Evolutionary conservation across 208 protist genomes (phyloP).

Genomic region (Borovskyia barvae): DNA sequence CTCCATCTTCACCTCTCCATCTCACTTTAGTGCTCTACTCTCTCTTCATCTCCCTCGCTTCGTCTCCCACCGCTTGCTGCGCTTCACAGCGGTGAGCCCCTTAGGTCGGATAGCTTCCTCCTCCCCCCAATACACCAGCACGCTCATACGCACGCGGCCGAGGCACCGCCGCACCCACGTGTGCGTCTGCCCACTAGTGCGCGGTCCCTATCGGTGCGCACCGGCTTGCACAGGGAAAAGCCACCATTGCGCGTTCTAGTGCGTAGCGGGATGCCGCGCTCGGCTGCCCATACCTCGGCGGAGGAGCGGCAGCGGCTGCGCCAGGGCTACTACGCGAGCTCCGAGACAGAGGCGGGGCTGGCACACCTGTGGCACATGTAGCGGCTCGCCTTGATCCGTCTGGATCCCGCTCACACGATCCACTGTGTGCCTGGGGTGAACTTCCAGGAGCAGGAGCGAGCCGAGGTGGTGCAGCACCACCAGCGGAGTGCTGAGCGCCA

Average conservation of each 20-base stretch:
- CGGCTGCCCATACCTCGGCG: constrained; percentile 18
- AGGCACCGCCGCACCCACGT: no score
- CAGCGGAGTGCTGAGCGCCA: constrained; percentile 29
- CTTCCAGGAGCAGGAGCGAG: constrained; percentile 33
- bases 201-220: no score
- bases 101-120: no score
- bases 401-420: constrained; percentile 39
- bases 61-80: no score
- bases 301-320: constrained; percentile 38
- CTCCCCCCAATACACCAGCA: no score
- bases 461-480: constrained; percentile 18
- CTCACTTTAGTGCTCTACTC: not conserved
- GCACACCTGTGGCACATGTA: constrained; percentile 70
- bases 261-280: constrained; percentile 17
- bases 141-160: no score
- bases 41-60: constrained; percentile 6
- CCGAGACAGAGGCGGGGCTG: constrained; percentile 44
- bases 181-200: no score
- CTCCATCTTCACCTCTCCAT: constrained; percentile 1
- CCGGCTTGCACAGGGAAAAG: no score
- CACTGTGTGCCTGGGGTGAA: constrained; percentile 48
- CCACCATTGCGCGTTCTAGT: no score
- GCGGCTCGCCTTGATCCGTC: constrained; percentile 41
- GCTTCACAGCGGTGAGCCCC: no score
- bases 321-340: constrained; percentile 39